Base-by-base conservation (phyloP, 331 rosid species). In the Malus hybrid region DNA sequence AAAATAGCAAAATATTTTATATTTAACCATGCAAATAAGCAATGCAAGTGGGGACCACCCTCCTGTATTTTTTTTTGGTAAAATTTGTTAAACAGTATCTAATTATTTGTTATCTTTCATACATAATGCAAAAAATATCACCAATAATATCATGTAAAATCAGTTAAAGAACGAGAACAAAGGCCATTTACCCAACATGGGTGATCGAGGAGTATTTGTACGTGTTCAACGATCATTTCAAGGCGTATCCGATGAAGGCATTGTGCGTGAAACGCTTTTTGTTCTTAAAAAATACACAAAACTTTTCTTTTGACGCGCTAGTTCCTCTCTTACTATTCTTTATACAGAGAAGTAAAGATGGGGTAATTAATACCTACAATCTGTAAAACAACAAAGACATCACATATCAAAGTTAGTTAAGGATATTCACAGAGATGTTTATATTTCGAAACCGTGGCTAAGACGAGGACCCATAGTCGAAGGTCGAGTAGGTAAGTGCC, bases 181-280 rank as follows among this genome's bases (percentile, higher is more conserved):
- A 24, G 24, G 24, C 24, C 1, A 24, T 24, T 18, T 54, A 54
- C 60, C 24, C 19, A 11, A 54, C 20, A 54, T n/a, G 59, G 19
- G 22, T 11, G 32, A 59, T 22, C 1, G 1, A 1, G 0, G 4
- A 27, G 4, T 22, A 59, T 5, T 24, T 60, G 32, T 11, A 24
- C 3, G 13, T 1, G 5, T 29, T 8, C 9, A 14, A 18, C 18
- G 6, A 28, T 28, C 22, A 29, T 63, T 32, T 63, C 4, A 29
- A 14, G 19, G 1, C 6, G 0, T 63, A 7, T 8, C 1, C 3
- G 0, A 13, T 29, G 6, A 27, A 14, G 13, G 0, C 4, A 0
- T 0, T 14, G 10, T 12, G 18, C 10, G n/a, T 3, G 1, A 39
- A 39, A 39, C 12, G 4, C 10, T 10, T 39, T 39, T 39, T 39